Evolutionary conservation across 2,329 filamentous ascomycete species (phyloP), one percentile per base, ranked within the genome.

Genomic region (Allantophomopsis lycopodina): DNA sequence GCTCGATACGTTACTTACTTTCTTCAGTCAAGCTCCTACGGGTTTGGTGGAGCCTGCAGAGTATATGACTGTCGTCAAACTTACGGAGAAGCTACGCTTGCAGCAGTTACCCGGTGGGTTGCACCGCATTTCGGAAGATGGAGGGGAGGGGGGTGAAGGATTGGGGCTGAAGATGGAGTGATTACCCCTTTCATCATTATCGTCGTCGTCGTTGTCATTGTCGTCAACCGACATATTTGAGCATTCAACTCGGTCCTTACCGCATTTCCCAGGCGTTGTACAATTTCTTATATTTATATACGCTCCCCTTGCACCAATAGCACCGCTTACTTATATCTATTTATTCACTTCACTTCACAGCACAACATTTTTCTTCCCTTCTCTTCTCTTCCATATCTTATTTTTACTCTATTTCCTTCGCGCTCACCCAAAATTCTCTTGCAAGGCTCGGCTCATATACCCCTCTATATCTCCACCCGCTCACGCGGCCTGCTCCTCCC

Each of bases 31-130:
- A 48, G 75, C 78, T 11, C 61, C 68, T 0, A 64, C 59, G 16
- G 79, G 77, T 1, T 72, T 86, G 23, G 74, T 83, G 13, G 83
- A 91, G 52, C 73, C 85, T 36, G 73, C 74, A 50, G 88, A 95
- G 46, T 88, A 81, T 55, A 59, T 83, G 46, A 75, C 77, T 3
- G 77, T 95, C 36, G 69, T 85, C 14, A 85, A 86, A 55, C 63
- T 95, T 46, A 89, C 88, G 56, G 83, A 94, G 58, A 93, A 89
- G 60, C 68, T 94, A 21, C 77, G 83, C 44, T 64, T 93, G 30
- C 74, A 82, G 36, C 42, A 49, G 10, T 50, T 66, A 17, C 60
- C 63, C 16, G 64, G 63, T 3, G 64, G 55, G 7, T 50, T 59
- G 17, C 55, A 57, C 44, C 49, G 54, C 28, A 59, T 59, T 36